Evolutionary conservation across 2,329 filamentous ascomycete species (phyloP), one percentile per base, ranked within the genome.

Genomic region (Claviceps arundinis): DNA sequence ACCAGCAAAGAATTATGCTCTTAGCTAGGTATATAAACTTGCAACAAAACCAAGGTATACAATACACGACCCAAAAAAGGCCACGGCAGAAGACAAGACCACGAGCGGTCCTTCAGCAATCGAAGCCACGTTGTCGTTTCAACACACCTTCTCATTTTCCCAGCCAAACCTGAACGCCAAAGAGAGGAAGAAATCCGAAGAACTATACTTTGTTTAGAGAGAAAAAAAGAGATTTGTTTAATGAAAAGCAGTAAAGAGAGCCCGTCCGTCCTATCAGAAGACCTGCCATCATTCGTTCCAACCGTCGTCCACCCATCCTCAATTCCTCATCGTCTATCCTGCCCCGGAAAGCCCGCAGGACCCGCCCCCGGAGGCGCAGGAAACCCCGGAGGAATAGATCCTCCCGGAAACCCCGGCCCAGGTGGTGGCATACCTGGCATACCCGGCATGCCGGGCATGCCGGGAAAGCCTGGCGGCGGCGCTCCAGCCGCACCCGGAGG

Each of bases 381-480:
- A 19, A 47, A 68, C 24, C 62, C 61, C 4, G 65, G 63, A 17
- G 62, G 59, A 19, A 50, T 56, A 52, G 63, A 62, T 19, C 66
- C 62, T 13, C 69, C 68, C 16, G 69, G 70, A 42, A 74, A 74
- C 4, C 69, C 71, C 52, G 74, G 69, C 19, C 68, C 68, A 24
- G 67, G 69, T 1, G 69, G 71, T 30, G 68, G 65, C 54, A 69
- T 64, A 47, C 67, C 63, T 22, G 65, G 60, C 49, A 66, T 67
- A 8, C 55, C 53, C 8, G 62, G 60, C 54, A 26, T 26, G 2
- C 26, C 26, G 7, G 61, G 60, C 52, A 59, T 52, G 52, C 65
- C 51, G 52, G 58, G 30, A 57, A 53, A 58, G 40, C 67, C 65
- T 0, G 70, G 64, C 24, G 70, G 68, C 8, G 30, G 30, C 30